Percentiles rank a stretch among this genome's conserved stretches.
Conservation (phyloP, 495 filamentous ascomycete genomes). For the Penicillium malachiteum region DNA sequence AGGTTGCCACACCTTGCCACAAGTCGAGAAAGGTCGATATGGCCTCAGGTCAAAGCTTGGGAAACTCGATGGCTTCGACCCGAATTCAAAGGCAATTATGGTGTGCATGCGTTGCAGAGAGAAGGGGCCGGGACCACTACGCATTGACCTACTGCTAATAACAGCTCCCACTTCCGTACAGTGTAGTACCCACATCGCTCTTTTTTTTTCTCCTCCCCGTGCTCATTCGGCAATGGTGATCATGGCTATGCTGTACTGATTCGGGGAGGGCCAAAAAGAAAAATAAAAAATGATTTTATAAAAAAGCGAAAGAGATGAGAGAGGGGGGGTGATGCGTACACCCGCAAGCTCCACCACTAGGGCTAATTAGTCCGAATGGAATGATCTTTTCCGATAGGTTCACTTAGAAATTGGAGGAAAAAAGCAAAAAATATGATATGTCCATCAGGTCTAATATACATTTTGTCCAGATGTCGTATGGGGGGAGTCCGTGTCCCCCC, state of each 20-base stretch:
- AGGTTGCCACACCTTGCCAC: slow-evolving; percentile 1
- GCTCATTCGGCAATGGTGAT: slow-evolving; percentile 21
- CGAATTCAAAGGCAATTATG: slow-evolving; percentile 24
- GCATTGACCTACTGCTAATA: slow-evolving; percentile 25
- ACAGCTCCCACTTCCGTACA: background rate
- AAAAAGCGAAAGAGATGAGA: no score
- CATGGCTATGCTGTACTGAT: slow-evolving; percentile 10
- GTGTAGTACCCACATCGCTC: background rate
- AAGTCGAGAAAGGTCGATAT: slow-evolving; percentile 8
- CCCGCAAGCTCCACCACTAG: slow-evolving; percentile 8
- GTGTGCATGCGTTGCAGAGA: slow-evolving; percentile 23
- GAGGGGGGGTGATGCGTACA: slow-evolving; percentile 14
- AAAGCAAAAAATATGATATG: slow-evolving; percentile 14
- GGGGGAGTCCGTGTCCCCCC: background rate
- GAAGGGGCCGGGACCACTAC: slow-evolving; percentile 18
- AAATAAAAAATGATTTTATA: no score
- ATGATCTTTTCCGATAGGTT: slow-evolving; percentile 25
- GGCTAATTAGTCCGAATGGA: slow-evolving; percentile 3
- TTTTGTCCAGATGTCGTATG: background rate
- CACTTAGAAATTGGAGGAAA: background rate
- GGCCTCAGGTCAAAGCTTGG: slow-evolving; percentile 19
- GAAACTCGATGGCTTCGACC: slow-evolving; percentile 23
- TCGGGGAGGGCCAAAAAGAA: slow-evolving; percentile 1
- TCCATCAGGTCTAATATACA: slow-evolving; percentile 3
- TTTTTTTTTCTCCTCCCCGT: background rate